Evolutionary conservation across 139 green algal genomes (phyloP), one percentile per base, ranked within the genome.

Genomic region (Chlorella sp.): DNA sequence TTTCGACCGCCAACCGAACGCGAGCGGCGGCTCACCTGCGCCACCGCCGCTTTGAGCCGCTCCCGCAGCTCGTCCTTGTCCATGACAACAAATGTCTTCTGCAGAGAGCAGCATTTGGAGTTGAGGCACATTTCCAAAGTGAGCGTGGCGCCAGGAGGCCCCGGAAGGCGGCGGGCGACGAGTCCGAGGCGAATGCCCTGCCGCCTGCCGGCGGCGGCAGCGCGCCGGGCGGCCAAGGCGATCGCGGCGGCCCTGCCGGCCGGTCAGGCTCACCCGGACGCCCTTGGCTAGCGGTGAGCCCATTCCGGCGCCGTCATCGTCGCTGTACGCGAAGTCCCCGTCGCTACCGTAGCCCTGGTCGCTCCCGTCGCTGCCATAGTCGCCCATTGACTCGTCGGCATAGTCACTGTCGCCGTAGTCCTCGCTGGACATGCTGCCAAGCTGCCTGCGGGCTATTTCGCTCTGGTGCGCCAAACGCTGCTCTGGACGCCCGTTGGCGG

Each of bases 1-100:
- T 51, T 6, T 60, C 15, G 51, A 21, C 51, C 51, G 51, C 51
- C 51, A 60, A 60, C 51, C 51, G 51, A 60, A 20, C 51, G 51
- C 51, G 12, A 23, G 28, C 4, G n/a, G n/a, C 68, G 21, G n/a
- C 69, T 2, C 70, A 78, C 70, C 70, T 78, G 70, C 39, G 39
- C 26, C n/a, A 82, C 76, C 13, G 57, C 76, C 9, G 60, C 76
- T 23, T 67, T 67, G 30, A 82, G 57, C 36, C 76, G 57, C 30
- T 82, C 76, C 18, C 76, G 57, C 56, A 82, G 60, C 76, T 82
- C 76, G 23, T 82, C 76, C 15, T 51, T 39, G 76, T 82, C 60
- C 60, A 82, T 20, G 36, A 82, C 76, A 5, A 82, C 26, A 36
- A 82, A 82, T 4, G 76, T 72, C 23, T 72, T 71, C 76, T 82